Evolutionary conservation across 306 rosid genomes (phyloP), one percentile per base, ranked within the genome.

Genomic region (Gastrolobium villosum): DNA sequence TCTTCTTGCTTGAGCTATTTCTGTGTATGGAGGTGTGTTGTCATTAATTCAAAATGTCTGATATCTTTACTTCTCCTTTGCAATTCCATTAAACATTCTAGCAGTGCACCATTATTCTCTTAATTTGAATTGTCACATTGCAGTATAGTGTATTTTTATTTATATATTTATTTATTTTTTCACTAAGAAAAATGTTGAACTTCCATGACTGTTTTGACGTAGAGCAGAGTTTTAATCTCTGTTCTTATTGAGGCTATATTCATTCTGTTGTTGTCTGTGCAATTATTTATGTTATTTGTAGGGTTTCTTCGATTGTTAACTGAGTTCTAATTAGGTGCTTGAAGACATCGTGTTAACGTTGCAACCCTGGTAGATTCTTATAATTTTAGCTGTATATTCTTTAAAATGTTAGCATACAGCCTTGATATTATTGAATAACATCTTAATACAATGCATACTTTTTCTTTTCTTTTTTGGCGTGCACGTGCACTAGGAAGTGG

Each of bases 241-340:
- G 43, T 64, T 72, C 44, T 35, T 34, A 9, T 74, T 14, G 45
- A 8, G 68, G 54, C 31, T 74, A 48, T 26, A 30, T 74, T 56
- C 1, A 49, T 45, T 45, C 1, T 20, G n/a, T 15, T 70, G 43
- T 69, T 7, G 36, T 36, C 44, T 36, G 53, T 36, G 53, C 4
- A 59, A 59, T 46, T 36, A 9, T 3, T 46, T 46, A 49, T 49
- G 3, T 36, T 70, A n/a, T 67, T 60, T 59, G 36, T 37, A 7
- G 30, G 35, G 37, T 59, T 20, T 37, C 0, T 2, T 2, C 4
- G 46, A 39, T 2, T 31, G 45, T 76, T 13, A 9, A 11, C 34
- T 57, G 50, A 41, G 55, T 34, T 35, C 10, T 7, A 45, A 57
- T 32, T 70, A 45, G 34, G 35, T 69, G 35, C 4, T 32, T 35